Base-by-base conservation (phyloP, 2,329 filamentous ascomycete species). In the Sarocladiaceae sp. region DNA sequence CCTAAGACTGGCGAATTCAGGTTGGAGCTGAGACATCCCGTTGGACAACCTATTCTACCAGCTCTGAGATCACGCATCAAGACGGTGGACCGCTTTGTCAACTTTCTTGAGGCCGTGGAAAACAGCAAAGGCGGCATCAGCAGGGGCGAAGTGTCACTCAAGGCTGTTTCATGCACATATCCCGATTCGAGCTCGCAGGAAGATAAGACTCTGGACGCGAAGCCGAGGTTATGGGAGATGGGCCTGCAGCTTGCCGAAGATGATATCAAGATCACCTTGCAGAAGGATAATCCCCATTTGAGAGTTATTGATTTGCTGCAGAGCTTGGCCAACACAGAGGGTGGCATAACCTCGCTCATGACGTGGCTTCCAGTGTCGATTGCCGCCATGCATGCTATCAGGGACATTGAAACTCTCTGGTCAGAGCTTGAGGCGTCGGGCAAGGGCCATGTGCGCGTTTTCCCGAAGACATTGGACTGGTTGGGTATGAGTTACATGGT, bases 61-160 rank as follows among this genome's bases (percentile, higher is more conserved):
- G 65, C 70, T n/a, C 68, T 89, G 16, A 67, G 71, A 49, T 67
- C 73, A 42, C 73, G 81, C 21, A 67, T 89, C 35, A 74, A 78
- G 51, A 76, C 80, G 11, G 76, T 93, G 46, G 79, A 85, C 54
- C 77, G 83, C 16, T 71, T 93, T 21, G 80, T 88, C 31, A 74
- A 76, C 33, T 87, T 86, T 54, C 69, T 88, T 20, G 74, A 80
- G 34, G 79, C 82, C 1, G 75, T 90, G 49, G 69, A 78, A 45
- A 67, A 70, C 49, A 69, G 76, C 51, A 67, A 69, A 37, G 70
- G 69, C 13, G 37, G 37, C 12, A 73, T 85, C 27, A 66, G 67
- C 33, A 75, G 76, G 45, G 68, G 70, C 51, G 69, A 76, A 49
- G 73, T 93, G 5, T 66, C 74, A 10, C 24, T 41, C 13, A 41